These are phyloP conservation scores for Pogostemon cablin DNA, from an alignment of 257 asterid genomes.

Conservation along the genomic window DNA sequence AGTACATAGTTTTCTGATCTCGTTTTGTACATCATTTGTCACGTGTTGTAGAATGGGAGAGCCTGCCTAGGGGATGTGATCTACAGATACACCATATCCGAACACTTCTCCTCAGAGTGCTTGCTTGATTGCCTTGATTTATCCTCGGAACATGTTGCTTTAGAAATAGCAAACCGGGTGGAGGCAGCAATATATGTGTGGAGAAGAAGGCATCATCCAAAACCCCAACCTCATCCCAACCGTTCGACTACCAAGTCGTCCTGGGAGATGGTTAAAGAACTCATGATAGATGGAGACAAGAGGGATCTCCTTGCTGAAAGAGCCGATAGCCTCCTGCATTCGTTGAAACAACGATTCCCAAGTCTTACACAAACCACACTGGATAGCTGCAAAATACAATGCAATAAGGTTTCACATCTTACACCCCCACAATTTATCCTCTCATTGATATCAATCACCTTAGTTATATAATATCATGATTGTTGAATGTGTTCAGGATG, in stretches of 20 bases:
- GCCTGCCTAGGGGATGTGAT: constrained; percentile 80
- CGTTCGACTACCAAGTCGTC: constrained; percentile 75
- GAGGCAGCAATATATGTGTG: constrained; percentile 80
- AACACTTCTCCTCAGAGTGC: constrained; percentile 77
- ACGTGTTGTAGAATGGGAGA: constrained; percentile 59
- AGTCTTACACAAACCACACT: constrained; percentile 77
- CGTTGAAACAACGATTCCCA: constrained; percentile 79
- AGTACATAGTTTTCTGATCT: too few relatives aligned
- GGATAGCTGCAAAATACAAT: constrained; percentile 79
- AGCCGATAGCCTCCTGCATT: constrained; percentile 73
- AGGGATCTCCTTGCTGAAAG: constrained; percentile 69
- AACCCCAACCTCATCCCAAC: constrained; percentile 48
- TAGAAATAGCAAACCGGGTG: constrained; percentile 76
- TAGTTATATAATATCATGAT: neutral
- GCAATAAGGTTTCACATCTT: constrained; percentile 68
- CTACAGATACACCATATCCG: constrained; percentile 77
- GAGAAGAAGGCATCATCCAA: constrained; percentile 61
- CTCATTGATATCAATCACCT: neutral
- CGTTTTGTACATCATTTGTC: too few relatives aligned
- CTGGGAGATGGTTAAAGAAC: constrained; percentile 78
- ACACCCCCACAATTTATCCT: neutral
- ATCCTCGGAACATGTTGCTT: constrained; percentile 66
- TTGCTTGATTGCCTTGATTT: constrained; percentile 84
- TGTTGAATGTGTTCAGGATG: constrained; percentile 36
- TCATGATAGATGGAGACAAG: constrained; percentile 81